A percentile compares a stretch with the other conserved stretches of the same genome.
Evolutionary conservation across 2,329 filamentous ascomycete genomes (phyloP).

Genomic region (Penicillium aurantiogriseum): DNA sequence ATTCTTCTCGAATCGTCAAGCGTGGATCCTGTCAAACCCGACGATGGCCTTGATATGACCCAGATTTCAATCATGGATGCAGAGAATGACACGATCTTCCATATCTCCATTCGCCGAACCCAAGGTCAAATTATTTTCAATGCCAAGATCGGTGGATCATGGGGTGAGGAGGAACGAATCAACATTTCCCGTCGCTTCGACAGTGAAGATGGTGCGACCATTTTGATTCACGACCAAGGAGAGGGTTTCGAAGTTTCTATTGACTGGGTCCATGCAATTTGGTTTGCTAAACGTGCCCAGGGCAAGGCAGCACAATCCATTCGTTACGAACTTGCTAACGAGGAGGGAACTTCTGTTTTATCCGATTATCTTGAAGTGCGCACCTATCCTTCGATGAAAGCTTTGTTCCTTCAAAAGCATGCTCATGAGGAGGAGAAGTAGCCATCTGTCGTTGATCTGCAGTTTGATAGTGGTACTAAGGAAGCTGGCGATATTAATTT

Average conservation of each 20-base stretch:
- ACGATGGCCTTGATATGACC: slow-evolving; percentile 4
- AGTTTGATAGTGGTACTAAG: neutral
- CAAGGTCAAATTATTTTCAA: slow-evolving; percentile 9
- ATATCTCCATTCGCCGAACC: slow-evolving; percentile 5
- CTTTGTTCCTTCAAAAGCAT: slow-evolving; percentile 12
- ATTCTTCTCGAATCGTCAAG: slow-evolving; percentile 8
- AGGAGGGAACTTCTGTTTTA: neutral
- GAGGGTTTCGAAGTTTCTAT: slow-evolving; percentile 11
- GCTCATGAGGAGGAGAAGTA: slow-evolving; percentile 45
- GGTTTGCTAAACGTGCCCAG: slow-evolving; percentile 8
- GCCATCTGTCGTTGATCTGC: neutral
- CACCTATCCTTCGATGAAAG: slow-evolving; percentile 12
- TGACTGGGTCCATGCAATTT: slow-evolving; percentile 11
- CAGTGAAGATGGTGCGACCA: slow-evolving; percentile 4
- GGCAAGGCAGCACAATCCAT: slow-evolving; percentile 9
- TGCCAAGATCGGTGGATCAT: slow-evolving; percentile 4
- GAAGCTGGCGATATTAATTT: neutral
- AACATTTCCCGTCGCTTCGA: slow-evolving; percentile 1
- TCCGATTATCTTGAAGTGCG: slow-evolving; percentile 10
- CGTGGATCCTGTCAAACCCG: slow-evolving; percentile 1
- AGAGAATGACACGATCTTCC: neutral
- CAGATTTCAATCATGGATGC: slow-evolving; percentile 4
- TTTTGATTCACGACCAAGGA: slow-evolving; percentile 11
- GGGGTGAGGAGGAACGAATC: slow-evolving; percentile 8
- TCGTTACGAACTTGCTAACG: neutral